Evolutionary conservation across 1,139 yeast genomes (phyloP), one percentile per base, ranked within the genome.

Genomic region (Scheffersomyces quercinus): DNA sequence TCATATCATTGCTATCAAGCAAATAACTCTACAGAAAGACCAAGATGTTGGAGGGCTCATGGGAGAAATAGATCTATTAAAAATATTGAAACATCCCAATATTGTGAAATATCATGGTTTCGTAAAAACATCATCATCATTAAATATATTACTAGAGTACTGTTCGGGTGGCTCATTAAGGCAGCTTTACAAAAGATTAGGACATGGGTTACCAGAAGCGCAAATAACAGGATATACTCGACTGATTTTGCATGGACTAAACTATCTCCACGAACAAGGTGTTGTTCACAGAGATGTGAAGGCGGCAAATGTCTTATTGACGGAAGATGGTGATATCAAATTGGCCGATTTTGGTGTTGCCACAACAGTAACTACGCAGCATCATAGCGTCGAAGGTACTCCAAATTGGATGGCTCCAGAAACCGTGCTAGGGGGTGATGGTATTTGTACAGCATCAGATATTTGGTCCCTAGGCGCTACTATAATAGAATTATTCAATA

Each of bases 391-490:
- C 2, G 79, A 73, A 7, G 95, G 95, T 3, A 85, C 93, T 0
- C 91, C 93, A 1, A 83, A 85, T 57, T 86, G 93, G 93, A 85
- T 86, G 90, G 93, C 95, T 0, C 95, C 95, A 0, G 95, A 87
- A 59, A 78, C 88, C 0, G 79, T 81, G 1, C 64, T 82, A 36
- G 83, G 87, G 13, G 83, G 90, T 51, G 88, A 86, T 55, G 97
- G 96, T 5, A 84, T 95, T 3, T 85, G 95, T 34, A 82, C 95
- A 0, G 88, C 95, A 0, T 88, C 96, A 4, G 95, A 87, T 62
- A 79, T 86, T 24, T 87, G 95, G 98, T 88, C 97, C n/a, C 67
- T 93, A 31, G 99, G 98, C 1, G 96, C 97, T 13, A 93, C 98
- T 0, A 80, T 91, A 4, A 82, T 91, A 8, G 99, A 93, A 60